Base-by-base conservation (phyloP, 1,139 yeast genomes). In the Martiniozyma asiatica region DNA sequence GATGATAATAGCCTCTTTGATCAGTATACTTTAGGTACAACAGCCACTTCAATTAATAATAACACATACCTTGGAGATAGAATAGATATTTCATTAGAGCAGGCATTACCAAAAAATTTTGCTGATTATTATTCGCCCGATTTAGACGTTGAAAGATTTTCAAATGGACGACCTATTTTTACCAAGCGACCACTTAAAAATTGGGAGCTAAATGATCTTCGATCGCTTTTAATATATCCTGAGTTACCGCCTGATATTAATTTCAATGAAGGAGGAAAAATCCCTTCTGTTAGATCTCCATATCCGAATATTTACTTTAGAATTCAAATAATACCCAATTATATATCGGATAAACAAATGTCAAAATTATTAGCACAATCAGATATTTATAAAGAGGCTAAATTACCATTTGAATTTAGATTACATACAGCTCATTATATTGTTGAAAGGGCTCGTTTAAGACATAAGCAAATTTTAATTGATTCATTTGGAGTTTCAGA, bases 171-270 rank as follows among this genome's bases (percentile, higher is more conserved):
- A 23, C 81, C 82, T 8, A 49, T 51, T 22, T 73, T 72, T 50
- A 72, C 80, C 0, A 67, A 65, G 38, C 56, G 81, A 30, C 68
- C 65, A 11, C 53, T 75, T 25, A 56, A 70, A 22, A 77, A 73
- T 47, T 75, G 84, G 84, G 69, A 63, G 27, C 45, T 72, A 31
- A 75, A 75, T 48, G 82, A 74, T 45, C 53, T 70, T n/a, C 56
- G 82, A 24, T 71, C 80, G 3, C 49, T 73, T 25, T 53, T 76
- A 21, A 70, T 75, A 24, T 59, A 72, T 14, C 69, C 64, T 26
- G 51, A 50, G 20, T 39, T 66, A 25, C 53, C 53, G 30, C 68
- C 68, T 3, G 72, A 67, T 42, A n/a, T n/a, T n/a, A n/a, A n/a
- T n/a, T n/a, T n/a, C n/a, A n/a, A n/a, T n/a, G 74, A 81, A 80